Percentiles rank a stretch among this genome's conserved stretches.
Conservation (phyloP, 257 asterid species). For the Datura wrightii region DNA sequence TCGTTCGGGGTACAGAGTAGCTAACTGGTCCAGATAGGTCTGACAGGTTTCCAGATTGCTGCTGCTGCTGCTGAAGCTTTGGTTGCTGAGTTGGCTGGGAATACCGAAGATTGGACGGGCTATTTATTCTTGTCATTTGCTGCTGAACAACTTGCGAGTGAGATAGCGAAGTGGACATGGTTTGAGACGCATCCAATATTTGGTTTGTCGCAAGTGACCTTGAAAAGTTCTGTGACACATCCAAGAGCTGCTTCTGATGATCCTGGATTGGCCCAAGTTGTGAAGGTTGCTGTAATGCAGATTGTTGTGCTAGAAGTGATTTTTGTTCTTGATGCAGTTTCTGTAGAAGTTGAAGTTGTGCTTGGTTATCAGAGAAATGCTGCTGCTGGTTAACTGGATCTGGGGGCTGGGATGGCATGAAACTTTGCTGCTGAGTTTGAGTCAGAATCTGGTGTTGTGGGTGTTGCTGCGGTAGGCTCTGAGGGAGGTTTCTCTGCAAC, state of each 20-base stretch:
- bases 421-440: slow-evolving; percentile 63
- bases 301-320: slow-evolving; percentile 62
- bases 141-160: slow-evolving; percentile 38
- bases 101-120: slow-evolving; percentile 55
- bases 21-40: slow-evolving; percentile 64
- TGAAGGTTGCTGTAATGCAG: slow-evolving; percentile 54
- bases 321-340: slow-evolving; percentile 68
- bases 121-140: slow-evolving; percentile 46
- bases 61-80: slow-evolving; percentile 45
- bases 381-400: slow-evolving; percentile 57
- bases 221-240: slow-evolving; percentile 53
- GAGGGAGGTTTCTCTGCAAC: slow-evolving; percentile 66
- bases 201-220: slow-evolving; percentile 58
- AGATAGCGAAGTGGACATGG: slow-evolving; percentile 47
- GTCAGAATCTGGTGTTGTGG: slow-evolving; percentile 51
- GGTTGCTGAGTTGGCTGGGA: slow-evolving; percentile 57
- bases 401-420: slow-evolving; percentile 47
- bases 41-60: slow-evolving; percentile 47
- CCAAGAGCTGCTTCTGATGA: slow-evolving; percentile 70
- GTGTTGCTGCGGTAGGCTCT: slow-evolving; percentile 42
- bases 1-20: slow-evolving; percentile 45
- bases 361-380: slow-evolving; percentile 61
- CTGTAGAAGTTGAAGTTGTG: slow-evolving; percentile 72
- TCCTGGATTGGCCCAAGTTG: slow-evolving; percentile 50
- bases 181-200: slow-evolving; percentile 54